Base-by-base conservation (phyloP, 2,329 filamentous ascomycete species). In the Westerdykella ornata region DNA sequence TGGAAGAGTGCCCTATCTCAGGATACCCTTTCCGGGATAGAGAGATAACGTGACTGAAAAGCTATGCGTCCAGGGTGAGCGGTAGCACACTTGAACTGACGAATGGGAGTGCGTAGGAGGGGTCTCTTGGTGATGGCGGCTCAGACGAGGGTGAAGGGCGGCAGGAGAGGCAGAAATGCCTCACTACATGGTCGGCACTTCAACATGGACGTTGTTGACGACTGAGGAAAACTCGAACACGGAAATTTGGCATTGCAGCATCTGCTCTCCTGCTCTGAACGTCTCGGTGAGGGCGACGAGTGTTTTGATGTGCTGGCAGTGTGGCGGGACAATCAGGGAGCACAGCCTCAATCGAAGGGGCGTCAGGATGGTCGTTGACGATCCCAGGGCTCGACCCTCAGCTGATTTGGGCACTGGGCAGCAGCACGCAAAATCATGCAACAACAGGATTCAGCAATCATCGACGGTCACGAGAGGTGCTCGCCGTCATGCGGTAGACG, bases 311-410 rank as follows among this genome's bases (percentile, higher is more conserved):
- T 49, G 58, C 49, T 61, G 58, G 54, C 57, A 54, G 40, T 45
- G 56, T 59, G 57, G 58, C 58, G 54, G 45, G 48, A 35, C 35
- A 54, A 57, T 54, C 51, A 35, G 36, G 29, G 37, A 38, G 40
- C 35, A 28, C 60, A 65, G 62, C 62, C 60, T 62, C 62, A 57
- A 19, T 52, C 38, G 34, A 18, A 14, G 37, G 51, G 45, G 51
- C 43, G 51, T 56, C 55, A 35, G 34, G 13, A n/a, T 30, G 43
- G 43, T 43, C 44, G 35, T 46, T 36, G 39, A 49, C 47, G 52
- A 54, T 56, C 59, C 41, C 53, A 60, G 58, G 56, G 57, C n/a
- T 17, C n/a, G 30, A 60, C 57, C 52, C 46, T 51, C 48, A 60
- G 56, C 59, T 57, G 43, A 42, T 39, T 17, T 16, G 32, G 34